Percentiles rank a stretch among this genome's conserved stretches.
Evolutionary conservation across 208 protist genomes (phyloP).

Genomic region (Leishmania guyanensis): DNA sequence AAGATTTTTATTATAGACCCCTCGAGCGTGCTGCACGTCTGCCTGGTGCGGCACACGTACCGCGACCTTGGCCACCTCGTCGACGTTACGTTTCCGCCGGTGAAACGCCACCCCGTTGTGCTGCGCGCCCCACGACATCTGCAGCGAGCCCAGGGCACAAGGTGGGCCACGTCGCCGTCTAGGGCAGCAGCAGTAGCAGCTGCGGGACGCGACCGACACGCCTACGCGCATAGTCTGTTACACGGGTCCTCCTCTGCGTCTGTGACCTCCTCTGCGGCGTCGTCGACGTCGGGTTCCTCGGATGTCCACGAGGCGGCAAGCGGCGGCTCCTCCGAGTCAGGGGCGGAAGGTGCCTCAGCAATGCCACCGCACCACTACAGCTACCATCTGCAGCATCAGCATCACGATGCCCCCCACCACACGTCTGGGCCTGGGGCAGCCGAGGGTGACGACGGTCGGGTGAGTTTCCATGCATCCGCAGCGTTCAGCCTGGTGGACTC

Average conservation of each 20-base stretch:
- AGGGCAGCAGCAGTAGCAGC: background rate
- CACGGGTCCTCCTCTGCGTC: slow-evolving; percentile 21
- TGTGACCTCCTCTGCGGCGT: background rate
- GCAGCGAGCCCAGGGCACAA: slow-evolving; percentile 2
- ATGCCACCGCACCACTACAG: background rate
- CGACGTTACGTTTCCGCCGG: slow-evolving; percentile 86
- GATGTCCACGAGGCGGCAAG: slow-evolving; percentile 3
- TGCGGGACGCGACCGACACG: slow-evolving; percentile 7
- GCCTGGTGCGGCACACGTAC: slow-evolving; percentile 77
- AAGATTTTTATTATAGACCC: slow-evolving; percentile 91
- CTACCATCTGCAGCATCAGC: slow-evolving; percentile 1
- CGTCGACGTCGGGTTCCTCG: background rate
- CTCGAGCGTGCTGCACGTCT: slow-evolving; percentile 75
- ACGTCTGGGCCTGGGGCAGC: background rate
- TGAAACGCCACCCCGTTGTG: slow-evolving; percentile 19
- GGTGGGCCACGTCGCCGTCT: background rate
- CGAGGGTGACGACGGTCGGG: background rate
- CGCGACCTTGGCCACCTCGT: slow-evolving; percentile 76
- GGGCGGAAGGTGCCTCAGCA: background rate
- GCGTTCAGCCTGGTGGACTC: slow-evolving; percentile 27
- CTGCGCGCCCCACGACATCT: slow-evolving; percentile 17
- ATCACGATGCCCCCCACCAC: background rate
- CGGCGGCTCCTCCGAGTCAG: background rate
- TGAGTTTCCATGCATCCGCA: slow-evolving; percentile 9
- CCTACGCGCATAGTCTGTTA: slow-evolving; percentile 20